A percentile compares a stretch with the other conserved stretches of the same genome.
These are phyloP conservation scores for Coelastrella sp. DNA, from an alignment of 139 green algal species.

Conservation along the genomic window DNA sequence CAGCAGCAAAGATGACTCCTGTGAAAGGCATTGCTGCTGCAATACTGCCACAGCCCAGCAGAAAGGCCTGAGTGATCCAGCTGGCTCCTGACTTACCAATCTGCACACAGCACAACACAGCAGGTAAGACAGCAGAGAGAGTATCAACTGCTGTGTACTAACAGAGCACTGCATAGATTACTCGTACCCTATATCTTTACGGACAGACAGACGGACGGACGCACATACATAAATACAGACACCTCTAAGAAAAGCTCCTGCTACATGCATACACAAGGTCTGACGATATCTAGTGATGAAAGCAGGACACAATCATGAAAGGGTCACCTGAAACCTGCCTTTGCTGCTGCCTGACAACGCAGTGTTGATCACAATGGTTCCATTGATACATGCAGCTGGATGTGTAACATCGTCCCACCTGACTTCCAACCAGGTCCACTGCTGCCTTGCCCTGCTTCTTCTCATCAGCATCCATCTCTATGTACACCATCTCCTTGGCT, in stretches of 20 bases:
- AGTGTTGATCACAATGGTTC: too few species aligned
- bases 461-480: conserved; percentile 83
- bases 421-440: conserved; percentile 86
- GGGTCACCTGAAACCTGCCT: too few species aligned
- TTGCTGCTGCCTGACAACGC: too few species aligned
- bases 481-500: conserved; percentile 93
- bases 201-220: background rate
- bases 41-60: conserved; percentile 72
- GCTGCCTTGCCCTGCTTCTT: conserved; percentile 89
- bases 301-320: too few species aligned
- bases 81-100: conserved; percentile 46
- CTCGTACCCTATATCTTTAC: background rate
- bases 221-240: background rate
- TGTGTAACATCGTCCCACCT: conserved; percentile 53
- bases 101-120: background rate
- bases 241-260: too few species aligned
- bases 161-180: background rate
- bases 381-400: too few species aligned
- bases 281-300: too few species aligned
- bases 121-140: background rate
- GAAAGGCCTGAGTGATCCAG: conserved; percentile 62
- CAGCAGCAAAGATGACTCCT: conserved; percentile 39
- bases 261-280: too few species aligned
- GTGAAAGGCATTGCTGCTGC: conserved; percentile 70
- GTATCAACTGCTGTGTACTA: background rate